These are phyloP conservation scores for Schizosaccharomyces cryophilus DNA, from an alignment of 805 yeast genomes.

Conservation along the genomic window DNA sequence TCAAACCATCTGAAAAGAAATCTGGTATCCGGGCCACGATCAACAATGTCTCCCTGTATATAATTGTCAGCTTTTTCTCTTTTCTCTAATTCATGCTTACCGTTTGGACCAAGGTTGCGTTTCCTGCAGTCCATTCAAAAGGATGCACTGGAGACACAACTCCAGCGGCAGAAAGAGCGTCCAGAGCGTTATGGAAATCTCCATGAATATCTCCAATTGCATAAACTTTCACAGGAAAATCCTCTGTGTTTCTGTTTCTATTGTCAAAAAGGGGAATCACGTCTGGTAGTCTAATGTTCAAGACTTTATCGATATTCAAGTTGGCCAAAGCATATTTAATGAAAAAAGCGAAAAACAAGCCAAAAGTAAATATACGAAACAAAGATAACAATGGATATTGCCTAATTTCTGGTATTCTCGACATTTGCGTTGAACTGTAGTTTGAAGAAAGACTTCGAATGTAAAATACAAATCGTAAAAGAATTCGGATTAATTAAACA, in stretches of 20 bases:
- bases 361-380: background rate
- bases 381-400: background rate
- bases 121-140: background rate
- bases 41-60: background rate
- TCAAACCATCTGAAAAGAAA: background rate
- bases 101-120: background rate
- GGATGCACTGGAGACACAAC: background rate
- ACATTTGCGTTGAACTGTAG: background rate
- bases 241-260: background rate
- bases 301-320: background rate
- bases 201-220: conserved; percentile 1
- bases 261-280: background rate
- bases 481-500: no score
- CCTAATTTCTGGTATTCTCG: background rate
- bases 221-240: background rate
- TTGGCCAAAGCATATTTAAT: background rate
- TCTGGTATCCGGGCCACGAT: conserved; percentile 2
- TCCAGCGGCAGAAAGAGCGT: background rate
- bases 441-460: no score
- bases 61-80: background rate
- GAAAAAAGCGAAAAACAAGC: background rate
- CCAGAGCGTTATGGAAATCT: background rate
- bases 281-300: background rate
- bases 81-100: background rate
- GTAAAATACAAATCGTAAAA: no score